Percentiles rank a stretch among this genome's conserved stretches.
phyloP scores from a whole-genome alignment of 768 basidiomycete genomes.

The Amanita subjunquillea region DNA sequence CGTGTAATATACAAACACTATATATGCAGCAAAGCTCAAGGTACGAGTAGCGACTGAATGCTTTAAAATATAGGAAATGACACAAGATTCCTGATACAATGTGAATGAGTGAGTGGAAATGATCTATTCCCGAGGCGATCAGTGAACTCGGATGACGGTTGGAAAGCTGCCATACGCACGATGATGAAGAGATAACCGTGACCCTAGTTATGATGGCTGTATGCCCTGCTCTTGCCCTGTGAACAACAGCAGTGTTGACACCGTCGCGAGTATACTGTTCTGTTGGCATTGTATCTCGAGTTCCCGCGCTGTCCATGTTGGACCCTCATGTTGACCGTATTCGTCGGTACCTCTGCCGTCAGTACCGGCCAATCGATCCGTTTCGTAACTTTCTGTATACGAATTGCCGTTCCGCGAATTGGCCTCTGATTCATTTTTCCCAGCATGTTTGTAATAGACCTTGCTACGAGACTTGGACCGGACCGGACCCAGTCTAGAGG shows the following conservation, averaged over 20 bases:
- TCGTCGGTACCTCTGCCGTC: constrained; percentile 16
- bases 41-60: neutral
- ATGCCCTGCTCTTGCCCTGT: constrained; percentile 1
- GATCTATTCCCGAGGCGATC: neutral
- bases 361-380: constrained; percentile 17
- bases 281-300: constrained; percentile 79
- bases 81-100: neutral
- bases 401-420: constrained; percentile 13
- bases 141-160: neutral
- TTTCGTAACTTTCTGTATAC: constrained; percentile 18
- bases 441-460: constrained; percentile 52
- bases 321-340: constrained; percentile 30
- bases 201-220: constrained; percentile 1
- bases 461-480: constrained; percentile 67
- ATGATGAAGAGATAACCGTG: neutral
- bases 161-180: neutral
- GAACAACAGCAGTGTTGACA: constrained; percentile 17
- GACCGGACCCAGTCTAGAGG: constrained; percentile 17
- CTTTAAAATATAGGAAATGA: neutral
- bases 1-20: constrained; percentile 1
- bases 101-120: neutral
- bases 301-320: constrained; percentile 73
- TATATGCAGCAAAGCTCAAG: neutral
- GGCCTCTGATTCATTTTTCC: constrained; percentile 54
- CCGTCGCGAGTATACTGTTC: constrained; percentile 75